Percentiles rank a stretch among this genome's conserved stretches.
Conservation (phyloP, 2,329 filamentous ascomycete genomes). For the Penicillium sp. region DNA sequence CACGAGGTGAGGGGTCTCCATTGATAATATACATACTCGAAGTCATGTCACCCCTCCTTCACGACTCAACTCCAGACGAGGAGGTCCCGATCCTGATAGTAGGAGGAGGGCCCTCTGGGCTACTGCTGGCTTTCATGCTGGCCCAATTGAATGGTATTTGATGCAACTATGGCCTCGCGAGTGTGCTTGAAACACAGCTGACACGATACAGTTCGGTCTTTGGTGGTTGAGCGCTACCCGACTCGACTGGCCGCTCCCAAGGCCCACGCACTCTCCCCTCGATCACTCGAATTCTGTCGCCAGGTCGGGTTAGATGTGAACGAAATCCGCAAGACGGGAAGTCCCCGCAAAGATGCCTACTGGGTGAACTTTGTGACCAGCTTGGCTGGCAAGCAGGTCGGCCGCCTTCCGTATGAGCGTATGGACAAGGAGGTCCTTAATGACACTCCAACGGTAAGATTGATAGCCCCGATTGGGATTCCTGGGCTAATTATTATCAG, state of each 20-base stretch:
- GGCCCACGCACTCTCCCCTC: conserved; percentile 30
- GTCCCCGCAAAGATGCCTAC: conserved; percentile 31
- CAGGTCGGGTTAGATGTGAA: conserved; percentile 29
- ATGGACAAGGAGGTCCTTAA: conserved; percentile 32
- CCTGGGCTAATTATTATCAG: too few species aligned
- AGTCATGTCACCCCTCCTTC: conserved; percentile 3
- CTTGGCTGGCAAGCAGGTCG: conserved; percentile 37
- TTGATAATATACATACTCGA: too few species aligned
- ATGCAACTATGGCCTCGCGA: background rate
- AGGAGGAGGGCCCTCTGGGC: conserved; percentile 39
- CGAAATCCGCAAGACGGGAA: conserved; percentile 23
- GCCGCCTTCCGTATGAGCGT: conserved; percentile 32
- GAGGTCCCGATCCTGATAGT: conserved; percentile 29
- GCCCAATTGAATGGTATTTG: conserved; percentile 29
- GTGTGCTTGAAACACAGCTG: background rate
- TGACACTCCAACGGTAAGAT: conserved; percentile 35
- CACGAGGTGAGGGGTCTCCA: too few species aligned
- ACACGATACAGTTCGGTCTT: conserved; percentile 17
- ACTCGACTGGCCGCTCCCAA: conserved; percentile 28
- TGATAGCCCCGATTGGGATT: too few species aligned
- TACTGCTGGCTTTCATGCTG: conserved; percentile 36
- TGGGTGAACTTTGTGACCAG: conserved; percentile 46
- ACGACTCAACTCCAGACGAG: background rate
- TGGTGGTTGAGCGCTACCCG: conserved; percentile 32
- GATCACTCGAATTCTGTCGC: conserved; percentile 30